A percentile compares a stretch with the other conserved stretches of the same genome.
Conservation (phyloP, 768 basidiomycete species). For the Galerina marginata region DNA sequence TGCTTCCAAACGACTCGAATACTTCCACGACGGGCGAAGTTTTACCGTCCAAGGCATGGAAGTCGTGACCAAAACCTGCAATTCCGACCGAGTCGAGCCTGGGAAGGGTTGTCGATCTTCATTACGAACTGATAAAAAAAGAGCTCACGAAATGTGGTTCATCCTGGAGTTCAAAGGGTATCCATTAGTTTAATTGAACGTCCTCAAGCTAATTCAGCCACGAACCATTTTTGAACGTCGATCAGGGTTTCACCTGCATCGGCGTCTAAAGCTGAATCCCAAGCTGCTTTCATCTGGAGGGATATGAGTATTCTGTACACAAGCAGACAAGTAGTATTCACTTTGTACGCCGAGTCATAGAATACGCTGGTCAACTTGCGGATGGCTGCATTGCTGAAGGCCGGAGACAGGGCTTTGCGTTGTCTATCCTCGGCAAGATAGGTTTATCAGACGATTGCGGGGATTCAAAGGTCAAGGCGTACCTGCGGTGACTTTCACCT, state of each 20-base stretch:
- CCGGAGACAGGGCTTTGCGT: constrained; percentile 54
- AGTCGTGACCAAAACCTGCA: constrained; percentile 64
- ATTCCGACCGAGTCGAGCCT: constrained; percentile 65
- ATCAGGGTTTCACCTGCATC: constrained; percentile 36
- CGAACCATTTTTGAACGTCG: constrained; percentile 54
- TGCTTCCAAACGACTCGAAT: constrained; percentile 42
- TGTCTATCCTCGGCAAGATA: constrained; percentile 35
- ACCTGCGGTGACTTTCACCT: constrained; percentile 54
- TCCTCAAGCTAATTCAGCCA: neutral
- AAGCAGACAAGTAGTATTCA: constrained; percentile 14
- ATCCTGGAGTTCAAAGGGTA: constrained; percentile 33
- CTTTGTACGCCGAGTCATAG: constrained; percentile 58
- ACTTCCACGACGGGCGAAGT: constrained; percentile 43
- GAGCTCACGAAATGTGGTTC: constrained; percentile 48
- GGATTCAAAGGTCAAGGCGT: neutral
- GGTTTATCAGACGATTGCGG: neutral
- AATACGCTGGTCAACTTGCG: constrained; percentile 51
- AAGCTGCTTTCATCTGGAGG: constrained; percentile 38
- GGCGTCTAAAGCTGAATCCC: constrained; percentile 35
- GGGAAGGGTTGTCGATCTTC: neutral
- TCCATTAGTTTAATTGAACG: too few relatives aligned
- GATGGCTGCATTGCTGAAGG: constrained; percentile 58
- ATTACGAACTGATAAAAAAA: neutral
- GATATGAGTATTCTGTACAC: neutral
- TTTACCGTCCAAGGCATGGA: constrained; percentile 56